phyloP scores from a whole-genome alignment of 257 asterid genomes.

The Anisodus acutangulus region DNA sequence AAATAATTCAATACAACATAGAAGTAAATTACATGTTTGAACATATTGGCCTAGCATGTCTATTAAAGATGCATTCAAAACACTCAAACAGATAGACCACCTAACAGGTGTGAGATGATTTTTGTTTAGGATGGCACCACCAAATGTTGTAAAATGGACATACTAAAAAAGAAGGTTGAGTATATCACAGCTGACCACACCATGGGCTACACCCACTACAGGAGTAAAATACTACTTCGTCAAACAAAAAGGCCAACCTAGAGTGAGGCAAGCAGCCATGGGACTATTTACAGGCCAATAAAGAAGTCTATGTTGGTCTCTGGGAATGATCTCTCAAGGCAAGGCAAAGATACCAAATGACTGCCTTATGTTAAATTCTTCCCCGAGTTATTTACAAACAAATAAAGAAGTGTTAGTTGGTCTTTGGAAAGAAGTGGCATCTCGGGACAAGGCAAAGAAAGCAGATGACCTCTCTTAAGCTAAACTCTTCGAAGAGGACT shows the following conservation, averaged over 20 bases:
- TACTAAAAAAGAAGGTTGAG: neutral
- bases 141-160: neutral
- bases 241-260: neutral
- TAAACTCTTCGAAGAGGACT: neutral
- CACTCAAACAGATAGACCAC: conserved; percentile 1
- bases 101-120: neutral
- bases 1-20: neutral
- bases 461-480: neutral
- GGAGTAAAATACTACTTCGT: neutral
- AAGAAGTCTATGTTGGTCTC: neutral
- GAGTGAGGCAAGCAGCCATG: neutral
- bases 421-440: neutral
- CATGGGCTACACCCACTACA: neutral
- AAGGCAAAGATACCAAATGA: neutral
- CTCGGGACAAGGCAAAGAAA: neutral
- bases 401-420: neutral
- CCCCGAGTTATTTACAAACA: neutral
- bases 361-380: neutral
- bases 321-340: neutral
- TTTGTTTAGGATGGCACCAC: neutral
- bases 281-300: neutral
- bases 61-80: neutral
- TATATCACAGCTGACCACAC: neutral
- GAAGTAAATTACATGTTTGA: neutral
- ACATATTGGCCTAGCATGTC: neutral